These are phyloP conservation scores for Ogataea ramenticola DNA, from an alignment of 805 yeast genomes.

Conservation along the genomic window DNA sequence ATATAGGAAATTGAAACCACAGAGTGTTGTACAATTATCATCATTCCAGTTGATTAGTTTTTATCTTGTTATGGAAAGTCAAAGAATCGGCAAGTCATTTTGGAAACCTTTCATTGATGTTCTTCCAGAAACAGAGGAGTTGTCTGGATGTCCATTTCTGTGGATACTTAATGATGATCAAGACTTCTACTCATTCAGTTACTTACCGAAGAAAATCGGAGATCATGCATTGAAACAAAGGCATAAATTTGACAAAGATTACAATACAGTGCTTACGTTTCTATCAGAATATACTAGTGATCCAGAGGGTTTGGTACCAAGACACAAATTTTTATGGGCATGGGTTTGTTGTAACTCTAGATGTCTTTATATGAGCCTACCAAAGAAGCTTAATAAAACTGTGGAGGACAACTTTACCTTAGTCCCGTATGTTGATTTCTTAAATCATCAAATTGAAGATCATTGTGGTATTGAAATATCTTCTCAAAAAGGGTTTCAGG, in stretches of 20 bases:
- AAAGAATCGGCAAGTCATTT: slow-evolving; percentile 34
- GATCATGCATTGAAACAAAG: slow-evolving; percentile 35
- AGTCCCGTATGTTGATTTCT: slow-evolving; percentile 86
- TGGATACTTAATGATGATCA: slow-evolving; percentile 39
- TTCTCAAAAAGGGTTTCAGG: slow-evolving; percentile 42
- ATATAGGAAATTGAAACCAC: slow-evolving; percentile 16
- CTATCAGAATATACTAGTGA: slow-evolving; percentile 7
- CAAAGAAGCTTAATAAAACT: slow-evolving; percentile 32
- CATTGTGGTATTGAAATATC: slow-evolving; percentile 46
- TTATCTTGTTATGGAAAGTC: slow-evolving; percentile 39
- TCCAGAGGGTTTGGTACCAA: slow-evolving; percentile 6
- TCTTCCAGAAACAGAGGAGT: slow-evolving; percentile 52
- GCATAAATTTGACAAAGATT: slow-evolving; percentile 39
- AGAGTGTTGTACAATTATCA: slow-evolving; percentile 34
- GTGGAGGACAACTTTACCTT: slow-evolving; percentile 68
- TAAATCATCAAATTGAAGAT: slow-evolving; percentile 58
- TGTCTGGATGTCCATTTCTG: slow-evolving; percentile 50
- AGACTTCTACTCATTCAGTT: slow-evolving; percentile 21
- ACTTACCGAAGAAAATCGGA: slow-evolving; percentile 38
- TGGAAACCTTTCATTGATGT: slow-evolving; percentile 67
- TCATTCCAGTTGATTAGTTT: slow-evolving; percentile 57
- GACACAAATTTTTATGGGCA: slow-evolving; percentile 45
- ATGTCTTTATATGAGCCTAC: slow-evolving; percentile 72
- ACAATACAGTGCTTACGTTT: slow-evolving; percentile 24
- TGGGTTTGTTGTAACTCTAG: slow-evolving; percentile 91